Evolutionary conservation across 176 grass and related monocot species (phyloP).

Genomic region (Otatea glauca): DNA sequence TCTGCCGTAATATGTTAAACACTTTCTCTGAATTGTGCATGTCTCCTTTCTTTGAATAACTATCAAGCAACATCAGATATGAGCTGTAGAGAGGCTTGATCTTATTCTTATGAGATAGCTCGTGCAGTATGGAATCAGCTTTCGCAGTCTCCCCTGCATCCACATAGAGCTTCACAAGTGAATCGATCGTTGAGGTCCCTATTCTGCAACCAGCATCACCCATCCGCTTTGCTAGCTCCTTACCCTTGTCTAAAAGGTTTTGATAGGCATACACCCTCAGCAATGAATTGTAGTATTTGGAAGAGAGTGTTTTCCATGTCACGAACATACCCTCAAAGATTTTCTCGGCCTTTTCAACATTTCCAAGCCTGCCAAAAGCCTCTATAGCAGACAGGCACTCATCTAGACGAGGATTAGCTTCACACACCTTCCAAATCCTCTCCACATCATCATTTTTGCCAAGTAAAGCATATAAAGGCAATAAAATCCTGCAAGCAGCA

Average conservation of each 20-base stretch:
- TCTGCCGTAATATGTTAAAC: constrained; percentile 59
- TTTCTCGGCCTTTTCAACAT: constrained; percentile 62
- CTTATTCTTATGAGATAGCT: constrained; percentile 40
- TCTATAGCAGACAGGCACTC: constrained; percentile 58
- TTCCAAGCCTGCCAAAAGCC: constrained; percentile 65
- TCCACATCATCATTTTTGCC: constrained; percentile 60
- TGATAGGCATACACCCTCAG: constrained; percentile 63
- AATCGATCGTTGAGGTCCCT: constrained; percentile 48
- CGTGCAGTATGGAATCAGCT: constrained; percentile 63
- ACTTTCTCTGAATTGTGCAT: constrained; percentile 69
- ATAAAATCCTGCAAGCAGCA: constrained; percentile 50
- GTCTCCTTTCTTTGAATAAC: constrained; percentile 69
- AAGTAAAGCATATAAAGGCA: constrained; percentile 65
- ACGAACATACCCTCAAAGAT: constrained; percentile 53
- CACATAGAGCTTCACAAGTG: constrained; percentile 64
- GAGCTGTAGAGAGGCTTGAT: constrained; percentile 57
- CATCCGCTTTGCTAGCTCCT: constrained; percentile 65
- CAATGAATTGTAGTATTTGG: constrained; percentile 56
- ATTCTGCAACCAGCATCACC: constrained; percentile 43
- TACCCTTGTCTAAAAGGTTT: constrained; percentile 68
- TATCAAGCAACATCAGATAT: constrained; percentile 59
- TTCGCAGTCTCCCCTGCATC: constrained; percentile 60
- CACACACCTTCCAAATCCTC: constrained; percentile 70
- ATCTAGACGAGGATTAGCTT: constrained; percentile 41
- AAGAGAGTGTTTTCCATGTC: constrained; percentile 25